Base-by-base conservation (phyloP, 768 basidiomycete genomes). In the Lactarius tabidus region DNA sequence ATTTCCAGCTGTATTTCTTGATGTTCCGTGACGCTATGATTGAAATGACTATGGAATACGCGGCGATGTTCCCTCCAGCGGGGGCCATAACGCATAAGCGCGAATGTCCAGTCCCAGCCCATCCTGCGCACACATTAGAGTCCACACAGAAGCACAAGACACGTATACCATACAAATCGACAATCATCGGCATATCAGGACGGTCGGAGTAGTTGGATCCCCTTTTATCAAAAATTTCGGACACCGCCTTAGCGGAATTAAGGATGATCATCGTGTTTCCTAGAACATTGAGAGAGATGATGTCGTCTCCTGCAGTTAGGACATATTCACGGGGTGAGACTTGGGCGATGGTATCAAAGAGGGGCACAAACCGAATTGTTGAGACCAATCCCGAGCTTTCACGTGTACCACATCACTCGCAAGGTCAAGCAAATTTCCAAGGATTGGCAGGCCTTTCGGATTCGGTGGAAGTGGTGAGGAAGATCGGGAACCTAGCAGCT, bases 361-460 rank as follows among this genome's bases (percentile, higher is more conserved):
- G 35, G 51, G n/a, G 41, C 10, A 36, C 56, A 41, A n/a, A 70
- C 72, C 72, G n/a, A 73, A 67, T 33, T 56, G 62, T 39, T 71
- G 64, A 52, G 69, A 68, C 72, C 70, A 73, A 28, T 71, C 57
- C 31, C 61, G 59, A 56, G 67, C 64, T 15, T 67, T 71, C 36
- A 69, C 59, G 45, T 67, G 59, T 18, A 71, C 62, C 10, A 66
- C 59, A n/a, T 54, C 59, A 7, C 35, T 51, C 4, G 73, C 71
- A n/a, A 73, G 63, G 35, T 74, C 70, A 15, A 70, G 55, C 18
- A 70, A 26, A 61, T 73, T 73, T 28, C 73, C 73, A 2, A 74
- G 35, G 36, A 74, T 57, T 1, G 70, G 67, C 45, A 69, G 38
- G 2, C 65, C 62, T 20, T 67, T 63, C 10, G 74, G 74, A 3